Conservation (phyloP, 2,329 filamentous ascomycete species). For the Fusarium xylarioides region DNA sequence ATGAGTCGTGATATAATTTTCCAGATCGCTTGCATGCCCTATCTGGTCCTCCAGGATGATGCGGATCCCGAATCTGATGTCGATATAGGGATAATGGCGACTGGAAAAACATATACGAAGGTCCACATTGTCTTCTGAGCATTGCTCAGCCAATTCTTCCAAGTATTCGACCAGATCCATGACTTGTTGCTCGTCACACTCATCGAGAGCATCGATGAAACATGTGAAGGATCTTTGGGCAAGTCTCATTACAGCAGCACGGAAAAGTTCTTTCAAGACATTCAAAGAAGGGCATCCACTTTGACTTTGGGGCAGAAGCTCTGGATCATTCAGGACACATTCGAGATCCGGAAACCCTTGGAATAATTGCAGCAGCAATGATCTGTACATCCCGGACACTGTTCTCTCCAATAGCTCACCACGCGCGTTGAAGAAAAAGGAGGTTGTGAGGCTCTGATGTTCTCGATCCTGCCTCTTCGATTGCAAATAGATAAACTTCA, state of each 20-base stretch:
- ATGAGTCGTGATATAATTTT: slow-evolving; percentile 22
- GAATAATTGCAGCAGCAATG: slow-evolving; percentile 58
- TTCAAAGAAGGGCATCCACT: not conserved
- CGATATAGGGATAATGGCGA: slow-evolving; percentile 58
- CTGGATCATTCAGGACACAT: slow-evolving; percentile 40
- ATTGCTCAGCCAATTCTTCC: slow-evolving; percentile 45
- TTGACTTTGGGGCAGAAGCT: rapidly evolving
- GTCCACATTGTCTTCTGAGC: rapidly evolving
- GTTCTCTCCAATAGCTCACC: slow-evolving; percentile 56
- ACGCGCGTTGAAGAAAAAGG: slow-evolving; percentile 63
- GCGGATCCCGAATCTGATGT: slow-evolving; percentile 37
- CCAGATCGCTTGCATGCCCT: slow-evolving; percentile 41
- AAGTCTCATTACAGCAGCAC: rapidly evolving
- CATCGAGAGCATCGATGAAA: slow-evolving; percentile 58
- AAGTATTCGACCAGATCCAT: slow-evolving; percentile 55
- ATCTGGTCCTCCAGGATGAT: slow-evolving; percentile 40
- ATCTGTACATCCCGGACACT: slow-evolving; percentile 59
- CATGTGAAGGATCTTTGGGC: not conserved
- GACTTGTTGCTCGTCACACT: slow-evolving; percentile 55
- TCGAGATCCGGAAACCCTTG: slow-evolving; percentile 46
- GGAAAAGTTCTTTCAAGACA: not conserved
- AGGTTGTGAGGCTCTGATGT: slow-evolving; percentile 40
- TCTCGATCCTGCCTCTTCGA: not conserved
- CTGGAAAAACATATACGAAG: slow-evolving; percentile 57
- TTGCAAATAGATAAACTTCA: slow-evolving; percentile 49